Base-by-base conservation (phyloP, 2,329 filamentous ascomycete species). In the Hymenoscyphus repandus region DNA sequence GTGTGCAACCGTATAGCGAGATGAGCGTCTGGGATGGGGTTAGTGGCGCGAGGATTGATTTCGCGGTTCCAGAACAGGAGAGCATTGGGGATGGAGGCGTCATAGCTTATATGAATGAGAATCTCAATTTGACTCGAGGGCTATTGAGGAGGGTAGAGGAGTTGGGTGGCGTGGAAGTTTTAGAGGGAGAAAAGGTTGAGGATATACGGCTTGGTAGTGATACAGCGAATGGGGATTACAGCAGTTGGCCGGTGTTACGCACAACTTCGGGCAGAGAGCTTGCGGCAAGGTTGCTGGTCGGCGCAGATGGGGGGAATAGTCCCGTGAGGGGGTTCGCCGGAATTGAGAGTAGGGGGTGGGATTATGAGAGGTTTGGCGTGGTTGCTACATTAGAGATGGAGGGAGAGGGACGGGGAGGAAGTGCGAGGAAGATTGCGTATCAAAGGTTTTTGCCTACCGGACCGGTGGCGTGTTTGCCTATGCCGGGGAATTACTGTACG, bases 11-110 rank as follows among this genome's bases (percentile, higher is more conserved):
- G 1, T 99, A 96, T 69, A 85, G 95, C 53, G 88, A 92, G 62
- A 99, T 99, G 93, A 87, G 96, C 68, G 93, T 97, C 31, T 99
- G 95, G 93, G 93, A 99, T 68, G 95, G 92, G 55, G 82, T 96
- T 50, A 88, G 87, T 37, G 90, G 83, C 52, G 88, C 90, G 33
- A 82, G 85, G 60, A 93, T 99, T 66, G 86, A 89, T 60, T 99
- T 99, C 68, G 88, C 93, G 70, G 10, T 17, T 31, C n/a, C 15
- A 2, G 22, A 18, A 17, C 17, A 88, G 85, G 85, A 69, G 58
- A 52, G 66, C 71, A 64, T 79, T 75, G 54, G 85, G 82, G 1
- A 88, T 58, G 53, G 66, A 73, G 64, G 79, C 75, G 54, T 83
- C 1, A 90, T 99, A 59, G 93, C 93, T 9, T 96, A 93, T 67